Conservation (phyloP, 352 stramenopile species). For the Phytophthora syringae region DNA sequence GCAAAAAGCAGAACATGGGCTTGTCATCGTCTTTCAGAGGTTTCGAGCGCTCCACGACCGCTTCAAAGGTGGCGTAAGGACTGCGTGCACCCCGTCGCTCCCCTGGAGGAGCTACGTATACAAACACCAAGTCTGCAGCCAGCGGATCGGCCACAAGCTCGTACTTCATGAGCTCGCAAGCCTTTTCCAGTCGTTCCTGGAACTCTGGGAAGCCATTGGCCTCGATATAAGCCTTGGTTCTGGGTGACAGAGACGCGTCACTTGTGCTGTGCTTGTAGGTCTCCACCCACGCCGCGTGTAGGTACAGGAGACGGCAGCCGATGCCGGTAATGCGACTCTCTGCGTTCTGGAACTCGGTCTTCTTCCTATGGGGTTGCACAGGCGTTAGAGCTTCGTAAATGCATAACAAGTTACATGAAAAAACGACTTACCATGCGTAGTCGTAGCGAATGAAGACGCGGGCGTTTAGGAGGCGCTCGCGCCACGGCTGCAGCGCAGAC, state of each 20-base stretch:
- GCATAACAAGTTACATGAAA: slow-evolving; percentile 11
- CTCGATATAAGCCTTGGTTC: slow-evolving; percentile 47
- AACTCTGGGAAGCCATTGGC: slow-evolving; percentile 69
- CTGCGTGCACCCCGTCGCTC: slow-evolving; percentile 43
- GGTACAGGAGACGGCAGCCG: slow-evolving; percentile 76
- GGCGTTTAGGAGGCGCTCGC: slow-evolving; percentile 54
- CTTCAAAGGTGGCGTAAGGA: slow-evolving; percentile 57
- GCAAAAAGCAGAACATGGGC: slow-evolving; percentile 69
- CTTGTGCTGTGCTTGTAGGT: slow-evolving; percentile 19
- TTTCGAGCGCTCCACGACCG: slow-evolving; percentile 35
- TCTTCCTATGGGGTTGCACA: slow-evolving; percentile 49
- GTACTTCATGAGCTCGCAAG: slow-evolving; percentile 63
- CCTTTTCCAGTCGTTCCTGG: slow-evolving; percentile 31
- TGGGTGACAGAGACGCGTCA: too few species aligned
- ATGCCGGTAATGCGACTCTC: slow-evolving; percentile 64
- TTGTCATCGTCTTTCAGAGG: slow-evolving; percentile 32
- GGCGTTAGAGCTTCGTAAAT: slow-evolving; percentile 15
- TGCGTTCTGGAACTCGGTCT: slow-evolving; percentile 58
- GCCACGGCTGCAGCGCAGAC: slow-evolving; percentile 39
- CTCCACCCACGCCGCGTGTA: slow-evolving; percentile 55
- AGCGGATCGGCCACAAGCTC: slow-evolving; percentile 35
- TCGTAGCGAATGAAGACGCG: slow-evolving; percentile 86
- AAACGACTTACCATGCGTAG: slow-evolving; percentile 73
- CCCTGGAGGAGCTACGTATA: slow-evolving; percentile 64
- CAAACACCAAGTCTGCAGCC: slow-evolving; percentile 55